A percentile compares a stretch with the other conserved stretches of the same genome.
Conservation (phyloP, 2,329 filamentous ascomycete species). For the Exophiala viscosa region DNA sequence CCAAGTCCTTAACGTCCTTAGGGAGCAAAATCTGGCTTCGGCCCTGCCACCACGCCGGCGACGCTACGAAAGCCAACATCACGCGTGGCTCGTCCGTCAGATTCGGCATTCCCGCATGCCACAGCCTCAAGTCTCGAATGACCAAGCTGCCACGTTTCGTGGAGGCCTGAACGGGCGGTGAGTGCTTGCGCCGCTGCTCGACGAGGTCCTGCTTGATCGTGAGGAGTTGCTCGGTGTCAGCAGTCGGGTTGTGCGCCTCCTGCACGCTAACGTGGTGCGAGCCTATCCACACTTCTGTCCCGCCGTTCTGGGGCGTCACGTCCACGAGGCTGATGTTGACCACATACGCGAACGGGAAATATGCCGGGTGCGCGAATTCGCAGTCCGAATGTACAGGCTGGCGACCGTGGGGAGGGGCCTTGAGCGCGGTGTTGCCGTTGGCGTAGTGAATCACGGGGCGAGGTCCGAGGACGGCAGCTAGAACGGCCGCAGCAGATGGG, state of each 20-base stretch:
- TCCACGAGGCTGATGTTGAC: slow-evolving; percentile 48
- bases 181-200: slow-evolving; percentile 32
- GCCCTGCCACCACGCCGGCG: slow-evolving; percentile 26
- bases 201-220: slow-evolving; percentile 35
- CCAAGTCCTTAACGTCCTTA: slow-evolving; percentile 22
- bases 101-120: slow-evolving; percentile 64
- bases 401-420: slow-evolving; percentile 31
- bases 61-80: slow-evolving; percentile 50
- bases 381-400: slow-evolving; percentile 44
- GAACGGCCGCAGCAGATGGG: slow-evolving; percentile 36
- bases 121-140: slow-evolving; percentile 58
- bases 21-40: slow-evolving; percentile 23
- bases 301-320: slow-evolving; percentile 45
- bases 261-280: slow-evolving; percentile 42
- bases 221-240: slow-evolving; percentile 22
- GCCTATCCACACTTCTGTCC: slow-evolving; percentile 52
- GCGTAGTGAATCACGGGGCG: slow-evolving; percentile 37
- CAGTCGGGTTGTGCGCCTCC: slow-evolving; percentile 27
- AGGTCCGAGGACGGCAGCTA: slow-evolving; percentile 38
- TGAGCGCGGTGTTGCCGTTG: slow-evolving; percentile 41
- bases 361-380: slow-evolving; percentile 45
- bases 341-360: slow-evolving; percentile 48
- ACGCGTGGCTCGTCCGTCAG: slow-evolving; percentile 48
- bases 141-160: slow-evolving; percentile 53
- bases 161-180: slow-evolving; percentile 38